phyloP scores from a whole-genome alignment of 2,329 filamentous ascomycete genomes.

The Cladosporium phlei region DNA sequence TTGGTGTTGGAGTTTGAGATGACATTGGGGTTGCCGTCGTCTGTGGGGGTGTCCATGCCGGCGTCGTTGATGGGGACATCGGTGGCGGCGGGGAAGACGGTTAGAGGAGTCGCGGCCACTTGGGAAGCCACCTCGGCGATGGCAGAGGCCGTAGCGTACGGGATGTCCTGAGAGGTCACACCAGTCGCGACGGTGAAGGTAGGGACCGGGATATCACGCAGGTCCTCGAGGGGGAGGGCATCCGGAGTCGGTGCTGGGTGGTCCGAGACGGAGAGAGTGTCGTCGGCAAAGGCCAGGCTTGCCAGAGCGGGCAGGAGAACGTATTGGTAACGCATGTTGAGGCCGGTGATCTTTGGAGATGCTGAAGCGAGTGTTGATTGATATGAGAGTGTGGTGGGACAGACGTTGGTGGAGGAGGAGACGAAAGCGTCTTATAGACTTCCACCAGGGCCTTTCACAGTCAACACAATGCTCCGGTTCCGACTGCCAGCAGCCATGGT shows the following conservation, averaged over 20 bases:
- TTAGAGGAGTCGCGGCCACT: constrained; percentile 1
- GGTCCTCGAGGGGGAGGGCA: constrained; percentile 15
- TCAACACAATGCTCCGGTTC: too few relatives aligned
- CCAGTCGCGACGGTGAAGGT: constrained; percentile 13
- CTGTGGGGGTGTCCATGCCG: too few relatives aligned
- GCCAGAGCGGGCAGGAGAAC: constrained; percentile 6
- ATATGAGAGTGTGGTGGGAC: too few relatives aligned
- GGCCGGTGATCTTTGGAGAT: background rate
- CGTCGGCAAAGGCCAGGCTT: constrained; percentile 5
- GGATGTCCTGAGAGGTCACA: background rate
- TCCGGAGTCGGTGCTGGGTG: constrained; percentile 11
- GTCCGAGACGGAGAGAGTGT: background rate
- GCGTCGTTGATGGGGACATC: constrained; percentile 8
- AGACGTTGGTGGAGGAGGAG: too few relatives aligned
- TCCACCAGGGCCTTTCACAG: too few relatives aligned
- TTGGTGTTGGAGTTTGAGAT: background rate
- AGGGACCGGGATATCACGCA: constrained; percentile 13
- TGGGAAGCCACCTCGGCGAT: background rate
- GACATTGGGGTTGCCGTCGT: background rate
- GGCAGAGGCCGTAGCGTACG: constrained; percentile 1
- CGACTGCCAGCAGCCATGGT: too few relatives aligned
- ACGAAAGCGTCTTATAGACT: too few relatives aligned
- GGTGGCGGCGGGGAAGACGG: constrained; percentile 6
- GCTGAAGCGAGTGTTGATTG: too few relatives aligned
- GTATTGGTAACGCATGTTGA: constrained; percentile 1